Conservation (phyloP, 1,139 yeast species). For the Insectozyma bohioensis region DNA sequence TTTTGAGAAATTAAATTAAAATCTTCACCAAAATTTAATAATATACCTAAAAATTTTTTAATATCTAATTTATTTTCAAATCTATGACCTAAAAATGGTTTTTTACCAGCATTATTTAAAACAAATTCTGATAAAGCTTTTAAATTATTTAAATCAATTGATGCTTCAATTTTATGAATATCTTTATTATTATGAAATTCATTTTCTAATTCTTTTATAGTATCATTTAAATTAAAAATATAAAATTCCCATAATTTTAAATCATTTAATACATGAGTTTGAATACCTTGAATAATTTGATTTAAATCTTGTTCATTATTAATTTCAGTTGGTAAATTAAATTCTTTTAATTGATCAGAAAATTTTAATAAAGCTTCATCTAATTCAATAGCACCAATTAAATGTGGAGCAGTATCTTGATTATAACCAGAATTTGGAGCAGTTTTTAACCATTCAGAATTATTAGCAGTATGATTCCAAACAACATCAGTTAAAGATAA, state of each 20-base stretch:
- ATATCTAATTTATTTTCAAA: constrained; percentile 56
- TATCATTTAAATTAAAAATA: constrained; percentile 55
- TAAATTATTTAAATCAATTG: constrained; percentile 32
- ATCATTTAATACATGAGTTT: constrained; percentile 61
- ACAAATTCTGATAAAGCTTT: constrained; percentile 53
- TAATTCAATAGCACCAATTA: constrained; percentile 78
- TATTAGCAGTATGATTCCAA: constrained; percentile 91
- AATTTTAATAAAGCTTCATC: constrained; percentile 68
- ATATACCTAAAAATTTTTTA: constrained; percentile 47
- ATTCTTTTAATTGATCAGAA: constrained; percentile 50
- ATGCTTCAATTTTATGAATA: constrained; percentile 12
- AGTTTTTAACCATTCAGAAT: constrained; percentile 79
- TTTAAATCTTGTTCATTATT: constrained; percentile 53
- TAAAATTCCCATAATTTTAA: constrained; percentile 87
- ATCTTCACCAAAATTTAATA: constrained; percentile 30
- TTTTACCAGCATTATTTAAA: constrained; percentile 36
- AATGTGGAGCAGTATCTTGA: constrained; percentile 83
- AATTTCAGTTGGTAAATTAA: constrained; percentile 62
- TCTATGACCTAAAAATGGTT: constrained; percentile 34
- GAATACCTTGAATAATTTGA: constrained; percentile 62
- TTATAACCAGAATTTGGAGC: constrained; percentile 94
- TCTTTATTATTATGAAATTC: constrained; percentile 35
- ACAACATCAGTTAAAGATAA: constrained; percentile 89
- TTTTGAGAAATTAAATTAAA: constrained; percentile 35
- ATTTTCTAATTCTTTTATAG: constrained; percentile 32